Base-by-base conservation (phyloP, 306 rosid species). In the Datisca glomerata region DNA sequence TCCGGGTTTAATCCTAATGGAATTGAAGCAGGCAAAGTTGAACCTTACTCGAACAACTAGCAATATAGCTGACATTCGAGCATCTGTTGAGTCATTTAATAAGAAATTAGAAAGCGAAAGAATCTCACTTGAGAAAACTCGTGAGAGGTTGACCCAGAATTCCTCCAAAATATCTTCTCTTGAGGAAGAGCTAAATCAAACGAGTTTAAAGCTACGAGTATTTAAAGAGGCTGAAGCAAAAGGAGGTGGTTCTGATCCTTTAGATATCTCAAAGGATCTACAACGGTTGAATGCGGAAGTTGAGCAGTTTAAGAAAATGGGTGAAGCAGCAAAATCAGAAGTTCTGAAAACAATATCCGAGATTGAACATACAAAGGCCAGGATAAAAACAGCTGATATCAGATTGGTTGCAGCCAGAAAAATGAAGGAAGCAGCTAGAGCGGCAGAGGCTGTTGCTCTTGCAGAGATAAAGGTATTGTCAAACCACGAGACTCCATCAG, bases 391-490 rank as follows among this genome's bases (percentile, higher is more conserved):
- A 2, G 79, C 96, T 8, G 93, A 84, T 56, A 60, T 75, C 53
- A 65, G 89, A 64, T 47, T 89, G 59, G 65, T 80, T 66, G 98
- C 98, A 8, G 95, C 95, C 1, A 63, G 81, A 21, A 89, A 84
- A 65, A 80, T 89, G 84, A 89, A 84, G 74, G 92, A 78, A 50
- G 98, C 98, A 28, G 84, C 98, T 16, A 66, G 81, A 53, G 98
- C 96, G 1, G 93, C 86, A 4, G 95, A 89, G 65, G 79, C 84
- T 11, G 64, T 71, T 29, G 82, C 93, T 2, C 60, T 80, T 8
- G 75, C 78, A 2, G 96, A 89, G 60, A 80, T 84, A 22, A 84
- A 77, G 49, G 83, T 71, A 18, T 45, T 77, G 34, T 77, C 96
- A 8, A 57, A 64, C 57, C 49, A 42, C 12, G 64, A 39, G 21